A percentile compares a stretch with the other conserved stretches of the same genome.
phyloP scores from a whole-genome alignment of 331 rosid species.

The Arachis monticola region DNA sequence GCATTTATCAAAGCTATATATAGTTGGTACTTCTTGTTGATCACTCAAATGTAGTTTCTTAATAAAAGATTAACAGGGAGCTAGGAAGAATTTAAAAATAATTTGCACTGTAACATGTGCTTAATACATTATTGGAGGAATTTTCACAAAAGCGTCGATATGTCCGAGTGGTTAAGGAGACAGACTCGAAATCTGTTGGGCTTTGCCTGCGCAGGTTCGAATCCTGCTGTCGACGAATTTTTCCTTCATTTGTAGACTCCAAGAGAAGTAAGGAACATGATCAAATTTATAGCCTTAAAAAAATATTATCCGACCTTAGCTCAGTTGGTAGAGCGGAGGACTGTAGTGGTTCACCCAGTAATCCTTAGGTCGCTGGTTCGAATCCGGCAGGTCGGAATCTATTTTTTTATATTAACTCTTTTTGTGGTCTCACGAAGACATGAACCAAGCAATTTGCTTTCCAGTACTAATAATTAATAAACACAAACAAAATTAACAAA shows the following conservation, averaged over 20 bases:
- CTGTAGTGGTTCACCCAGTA: conserved; percentile 35
- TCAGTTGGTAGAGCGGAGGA: conserved; percentile 54
- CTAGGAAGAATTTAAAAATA: too few species aligned
- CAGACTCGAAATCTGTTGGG: conserved; percentile 80
- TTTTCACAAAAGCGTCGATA: conserved; percentile 38
- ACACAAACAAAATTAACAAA: conserved; percentile 30
- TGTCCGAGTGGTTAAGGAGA: conserved; percentile 85
- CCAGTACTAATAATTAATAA: not conserved
- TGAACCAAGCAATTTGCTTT: conserved; percentile 42
- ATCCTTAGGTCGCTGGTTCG: conserved; percentile 78
- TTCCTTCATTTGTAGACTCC: too few species aligned
- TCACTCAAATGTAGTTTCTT: too few species aligned
- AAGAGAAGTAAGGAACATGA: too few species aligned
- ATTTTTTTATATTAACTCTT: too few species aligned
- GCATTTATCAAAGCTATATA: too few species aligned
- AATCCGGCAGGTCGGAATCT: conserved; percentile 82
- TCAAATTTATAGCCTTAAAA: too few species aligned
- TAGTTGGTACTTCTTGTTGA: too few species aligned
- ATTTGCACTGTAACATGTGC: too few species aligned
- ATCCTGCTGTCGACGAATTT: conserved; percentile 69
- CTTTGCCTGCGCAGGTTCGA: conserved; percentile 85
- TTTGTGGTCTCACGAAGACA: not conserved
- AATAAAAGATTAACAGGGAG: too few species aligned
- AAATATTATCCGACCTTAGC: conserved; percentile 40
- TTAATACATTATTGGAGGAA: too few species aligned